These are phyloP conservation scores for Gentiana dahurica DNA, from an alignment of 257 asterid genomes.

Conservation along the genomic window DNA sequence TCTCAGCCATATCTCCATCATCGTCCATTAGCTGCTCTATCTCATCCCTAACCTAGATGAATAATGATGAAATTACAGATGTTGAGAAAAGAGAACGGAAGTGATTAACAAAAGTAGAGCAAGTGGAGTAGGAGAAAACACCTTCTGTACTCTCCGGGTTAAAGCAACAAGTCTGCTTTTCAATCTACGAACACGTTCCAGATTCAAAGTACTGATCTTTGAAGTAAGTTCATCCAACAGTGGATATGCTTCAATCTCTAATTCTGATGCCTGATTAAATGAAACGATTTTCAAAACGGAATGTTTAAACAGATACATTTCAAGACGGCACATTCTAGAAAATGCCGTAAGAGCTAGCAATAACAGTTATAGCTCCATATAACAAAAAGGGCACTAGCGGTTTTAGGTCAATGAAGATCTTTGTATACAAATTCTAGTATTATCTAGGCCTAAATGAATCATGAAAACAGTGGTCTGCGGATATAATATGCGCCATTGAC, in stretches of 20 bases:
- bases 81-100: constrained; percentile 14
- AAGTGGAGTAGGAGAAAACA: constrained; percentile 11
- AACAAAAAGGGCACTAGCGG: not conserved
- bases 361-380: too few species aligned
- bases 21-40: constrained; percentile 99
- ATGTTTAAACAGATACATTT: not conserved
- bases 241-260: constrained; percentile 98
- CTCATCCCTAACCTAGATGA: constrained; percentile 93
- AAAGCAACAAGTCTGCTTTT: constrained; percentile 97
- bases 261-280: constrained; percentile 75
- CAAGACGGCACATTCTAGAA: not conserved
- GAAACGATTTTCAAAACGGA: constrained; percentile 6
- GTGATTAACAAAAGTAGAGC: constrained; percentile 7
- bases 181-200: constrained; percentile 92
- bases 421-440: not conserved
- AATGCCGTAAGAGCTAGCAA: not conserved
- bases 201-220: constrained; percentile 84
- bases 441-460: not conserved
- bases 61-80: constrained; percentile 9
- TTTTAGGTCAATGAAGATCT: not conserved
- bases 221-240: constrained; percentile 94
- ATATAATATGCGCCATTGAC: not conserved
- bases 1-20: constrained; percentile 99
- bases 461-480: not conserved
- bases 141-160: constrained; percentile 98